Evolutionary conservation across 2,329 filamentous ascomycete species (phyloP).

Genomic region (Xenosphaeropsis pyriputrescens): DNA sequence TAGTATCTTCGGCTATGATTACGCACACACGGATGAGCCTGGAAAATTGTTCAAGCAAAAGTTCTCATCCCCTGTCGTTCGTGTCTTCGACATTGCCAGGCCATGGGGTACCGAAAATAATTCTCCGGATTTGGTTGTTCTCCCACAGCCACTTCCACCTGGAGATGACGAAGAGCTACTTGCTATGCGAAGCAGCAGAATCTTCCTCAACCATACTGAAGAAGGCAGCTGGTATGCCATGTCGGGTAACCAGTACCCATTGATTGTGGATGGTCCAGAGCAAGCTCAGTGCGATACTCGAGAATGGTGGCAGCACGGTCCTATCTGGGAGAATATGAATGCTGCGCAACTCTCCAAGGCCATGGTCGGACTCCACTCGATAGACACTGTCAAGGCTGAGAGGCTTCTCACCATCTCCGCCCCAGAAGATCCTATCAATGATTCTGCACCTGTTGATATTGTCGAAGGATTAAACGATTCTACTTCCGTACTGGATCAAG

Average conservation of each 20-base stretch:
- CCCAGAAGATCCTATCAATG: constrained; percentile 15
- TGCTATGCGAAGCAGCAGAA: constrained; percentile 42
- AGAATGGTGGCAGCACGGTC: constrained; percentile 30
- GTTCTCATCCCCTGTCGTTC: constrained; percentile 64
- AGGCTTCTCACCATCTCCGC: constrained; percentile 29
- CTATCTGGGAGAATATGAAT: constrained; percentile 17
- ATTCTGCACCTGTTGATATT: constrained; percentile 16
- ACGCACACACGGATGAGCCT: constrained; percentile 29
- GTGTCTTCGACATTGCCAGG: constrained; percentile 78
- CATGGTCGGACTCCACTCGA: constrained; percentile 57
- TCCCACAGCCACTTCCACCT: constrained; percentile 71
- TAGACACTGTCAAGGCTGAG: constrained; percentile 30
- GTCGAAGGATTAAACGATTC: background rate
- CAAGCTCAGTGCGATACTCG: constrained; percentile 35
- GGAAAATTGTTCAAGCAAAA: constrained; percentile 46
- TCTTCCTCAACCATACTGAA: constrained; percentile 80
- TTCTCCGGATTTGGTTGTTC: constrained; percentile 64
- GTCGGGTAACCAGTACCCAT: constrained; percentile 73
- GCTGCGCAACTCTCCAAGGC: constrained; percentile 38
- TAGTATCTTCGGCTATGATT: constrained; percentile 66
- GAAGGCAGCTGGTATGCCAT: constrained; percentile 89
- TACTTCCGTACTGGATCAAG: constrained; percentile 27
- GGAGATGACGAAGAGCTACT: constrained; percentile 29
- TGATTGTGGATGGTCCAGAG: constrained; percentile 56
- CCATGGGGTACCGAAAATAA: constrained; percentile 50